Conservation (phyloP, 2,329 filamentous ascomycete genomes). For the Bipolaris gigantea region DNA sequence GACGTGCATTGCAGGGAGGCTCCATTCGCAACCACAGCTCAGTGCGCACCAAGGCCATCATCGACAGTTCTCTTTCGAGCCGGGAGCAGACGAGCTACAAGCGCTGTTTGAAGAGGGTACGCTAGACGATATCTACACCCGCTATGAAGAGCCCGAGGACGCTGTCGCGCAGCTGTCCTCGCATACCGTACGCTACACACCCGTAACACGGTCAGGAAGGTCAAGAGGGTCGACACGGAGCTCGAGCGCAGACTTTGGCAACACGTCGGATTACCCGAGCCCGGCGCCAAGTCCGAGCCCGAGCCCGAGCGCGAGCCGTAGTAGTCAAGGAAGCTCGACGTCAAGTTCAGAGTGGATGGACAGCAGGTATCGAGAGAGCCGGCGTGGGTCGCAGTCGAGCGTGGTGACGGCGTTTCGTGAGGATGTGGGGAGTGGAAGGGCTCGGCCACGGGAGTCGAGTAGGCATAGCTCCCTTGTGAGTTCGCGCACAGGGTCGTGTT, state of each 20-base stretch:
- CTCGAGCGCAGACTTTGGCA: slow-evolving; percentile 17
- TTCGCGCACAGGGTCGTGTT: slow-evolving; percentile 11
- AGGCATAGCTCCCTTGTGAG: slow-evolving; percentile 26
- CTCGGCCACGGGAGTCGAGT: slow-evolving; percentile 16
- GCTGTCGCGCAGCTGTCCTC: slow-evolving; percentile 1
- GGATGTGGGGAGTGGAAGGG: slow-evolving; percentile 14
- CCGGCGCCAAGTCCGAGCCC: slow-evolving; percentile 44
- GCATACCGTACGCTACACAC: background rate
- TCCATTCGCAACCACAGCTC: slow-evolving; percentile 25
- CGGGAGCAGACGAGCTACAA: slow-evolving; percentile 45
- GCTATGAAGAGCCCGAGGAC: slow-evolving; percentile 10
- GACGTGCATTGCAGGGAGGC: slow-evolving; percentile 7
- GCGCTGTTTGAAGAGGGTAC: slow-evolving; percentile 19
- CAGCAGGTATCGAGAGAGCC: slow-evolving; percentile 20
- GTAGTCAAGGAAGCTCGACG: slow-evolving; percentile 44
- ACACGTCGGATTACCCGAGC: slow-evolving; percentile 49
- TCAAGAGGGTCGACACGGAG: slow-evolving; percentile 1
- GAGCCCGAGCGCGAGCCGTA: slow-evolving; percentile 39
- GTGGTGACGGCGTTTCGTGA: slow-evolving; percentile 34
- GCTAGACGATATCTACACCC: slow-evolving; percentile 7
- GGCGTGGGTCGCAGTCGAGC: slow-evolving; percentile 35
- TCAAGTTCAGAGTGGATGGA: slow-evolving; percentile 44
- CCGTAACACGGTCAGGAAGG: background rate
- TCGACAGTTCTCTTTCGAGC: slow-evolving; percentile 50
- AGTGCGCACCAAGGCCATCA: slow-evolving; percentile 22